phyloP scores from a whole-genome alignment of 116 monocot species.

The Papilionanthe hybrid region DNA sequence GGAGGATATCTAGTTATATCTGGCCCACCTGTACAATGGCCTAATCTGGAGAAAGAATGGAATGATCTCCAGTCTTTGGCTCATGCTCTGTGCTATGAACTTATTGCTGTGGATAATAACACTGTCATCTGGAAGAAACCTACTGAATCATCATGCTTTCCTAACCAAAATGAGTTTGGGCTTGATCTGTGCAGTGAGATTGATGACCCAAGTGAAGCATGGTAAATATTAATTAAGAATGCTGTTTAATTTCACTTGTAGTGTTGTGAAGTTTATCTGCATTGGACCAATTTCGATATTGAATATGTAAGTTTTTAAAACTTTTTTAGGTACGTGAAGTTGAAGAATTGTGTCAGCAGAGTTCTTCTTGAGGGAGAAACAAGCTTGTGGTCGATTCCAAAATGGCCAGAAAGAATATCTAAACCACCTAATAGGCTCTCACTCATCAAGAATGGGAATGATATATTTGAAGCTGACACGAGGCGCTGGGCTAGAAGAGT shows the following conservation, averaged over 20 bases:
- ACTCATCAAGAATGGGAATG: slow-evolving; percentile 48
- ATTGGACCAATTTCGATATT: neutral
- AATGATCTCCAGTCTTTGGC: slow-evolving; percentile 62
- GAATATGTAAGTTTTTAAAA: neutral
- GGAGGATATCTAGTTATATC: slow-evolving; percentile 90
- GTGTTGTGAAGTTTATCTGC: neutral
- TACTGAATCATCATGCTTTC: slow-evolving; percentile 31
- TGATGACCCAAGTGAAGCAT: slow-evolving; percentile 81
- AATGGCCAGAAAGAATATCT: slow-evolving; percentile 70
- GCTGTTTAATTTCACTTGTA: neutral
- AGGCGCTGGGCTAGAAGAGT: slow-evolving; percentile 66
- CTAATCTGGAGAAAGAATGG: slow-evolving; percentile 93
- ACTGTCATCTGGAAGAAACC: slow-evolving; percentile 92
- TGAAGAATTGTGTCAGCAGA: slow-evolving; percentile 71
- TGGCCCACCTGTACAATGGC: slow-evolving; percentile 89
- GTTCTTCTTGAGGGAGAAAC: slow-evolving; percentile 16
- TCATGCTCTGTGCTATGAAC: slow-evolving; percentile 71
- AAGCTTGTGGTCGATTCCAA: slow-evolving; percentile 51
- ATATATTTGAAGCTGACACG: slow-evolving; percentile 70
- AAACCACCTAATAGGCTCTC: slow-evolving; percentile 55
- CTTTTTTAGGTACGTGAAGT: slow-evolving; percentile 59
- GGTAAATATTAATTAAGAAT: slow-evolving; percentile 28
- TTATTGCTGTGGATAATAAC: slow-evolving; percentile 79
- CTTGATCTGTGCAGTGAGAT: slow-evolving; percentile 45
- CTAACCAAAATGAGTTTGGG: slow-evolving; percentile 59